Evolutionary conservation across 805 yeast species (phyloP), one percentile per base, ranked within the genome.

Genomic region (Tetrapisispora namnaoensis): DNA sequence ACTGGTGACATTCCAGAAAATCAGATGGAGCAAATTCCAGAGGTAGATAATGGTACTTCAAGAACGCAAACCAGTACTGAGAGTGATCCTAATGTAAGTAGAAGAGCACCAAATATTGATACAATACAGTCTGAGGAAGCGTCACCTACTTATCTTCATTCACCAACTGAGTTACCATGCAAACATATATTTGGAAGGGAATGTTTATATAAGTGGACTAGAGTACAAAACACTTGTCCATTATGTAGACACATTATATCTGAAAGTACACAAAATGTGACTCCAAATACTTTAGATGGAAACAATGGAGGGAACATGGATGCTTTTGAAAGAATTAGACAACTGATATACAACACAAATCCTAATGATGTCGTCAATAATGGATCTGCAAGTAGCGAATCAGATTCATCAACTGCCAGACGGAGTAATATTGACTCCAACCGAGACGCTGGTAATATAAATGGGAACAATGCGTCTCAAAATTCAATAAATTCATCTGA

Each of bases 151-250:
- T 75, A 69, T 54, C 58, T 62, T 7, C 97, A 93, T 62, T 64
- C 74, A 4, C 84, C 96, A 0, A 72, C 85, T 1, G 70, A 75
- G 50, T 72, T 91, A 76, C 93, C 95, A 0, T 91, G 99, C 65
- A 80, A 80, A 9, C 99, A 91, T 61, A 61, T 80, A 0, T 91
- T 93, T 70, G 98, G 99, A 7, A 75, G 81, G 52, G 76, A 78
- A n/a, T 91, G 99, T 69, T 70, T 89, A 22, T 77, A 73, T 50
- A 86, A 83, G 56, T 91, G 99, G 99, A 76, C 91, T 45, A 76
- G 75, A 51, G 69, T 77, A 22, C 81, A 84, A 57, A 75, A 78
- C 30, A 78, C 87, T 2, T 90, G 98, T 63, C 99, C 99, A 0
- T 67, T 91, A 43, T 91, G 99, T 63, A 79, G 98, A 50, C 71